Conservation (phyloP, 345 rosid genomes). For the Eucalyptus cloeziana region DNA sequence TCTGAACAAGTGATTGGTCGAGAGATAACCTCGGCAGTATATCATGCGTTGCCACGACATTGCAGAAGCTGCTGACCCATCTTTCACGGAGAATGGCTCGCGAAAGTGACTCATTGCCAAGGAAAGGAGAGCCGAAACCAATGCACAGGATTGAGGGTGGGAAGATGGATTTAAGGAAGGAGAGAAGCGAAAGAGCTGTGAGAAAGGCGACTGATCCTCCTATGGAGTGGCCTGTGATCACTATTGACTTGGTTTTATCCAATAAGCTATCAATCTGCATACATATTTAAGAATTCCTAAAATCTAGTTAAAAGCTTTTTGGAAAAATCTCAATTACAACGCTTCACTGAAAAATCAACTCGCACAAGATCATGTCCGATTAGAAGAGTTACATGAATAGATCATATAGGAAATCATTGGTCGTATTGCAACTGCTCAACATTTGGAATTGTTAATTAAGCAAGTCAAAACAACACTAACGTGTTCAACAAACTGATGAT, state of each 20-base stretch:
- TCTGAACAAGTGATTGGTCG: slow-evolving; percentile 3
- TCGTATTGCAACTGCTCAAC: neutral
- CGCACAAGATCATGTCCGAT: neutral
- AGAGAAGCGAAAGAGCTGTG: slow-evolving; percentile 66
- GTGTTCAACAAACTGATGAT: neutral
- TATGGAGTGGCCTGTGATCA: slow-evolving; percentile 69
- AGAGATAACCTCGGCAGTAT: slow-evolving; percentile 45
- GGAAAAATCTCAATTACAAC: neutral
- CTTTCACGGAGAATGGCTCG: slow-evolving; percentile 44
- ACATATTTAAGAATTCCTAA: neutral
- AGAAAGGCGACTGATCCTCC: slow-evolving; percentile 69
- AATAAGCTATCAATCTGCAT: slow-evolving; percentile 23
- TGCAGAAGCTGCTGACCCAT: slow-evolving; percentile 67
- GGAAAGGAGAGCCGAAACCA: slow-evolving; percentile 80
- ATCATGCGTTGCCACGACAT: slow-evolving; percentile 54
- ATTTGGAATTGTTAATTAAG: neutral
- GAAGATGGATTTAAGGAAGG: slow-evolving; percentile 12
- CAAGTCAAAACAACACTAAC: neutral
- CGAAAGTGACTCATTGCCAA: slow-evolving; percentile 57
- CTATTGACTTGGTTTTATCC: slow-evolving; percentile 31
- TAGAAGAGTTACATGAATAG: neutral
- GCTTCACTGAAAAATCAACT: neutral
- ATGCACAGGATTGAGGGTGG: slow-evolving; percentile 45
- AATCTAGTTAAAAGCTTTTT: neutral
- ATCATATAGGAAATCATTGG: neutral